Conservation (phyloP, 768 basidiomycete genomes). For the Exidia glandulosa region DNA sequence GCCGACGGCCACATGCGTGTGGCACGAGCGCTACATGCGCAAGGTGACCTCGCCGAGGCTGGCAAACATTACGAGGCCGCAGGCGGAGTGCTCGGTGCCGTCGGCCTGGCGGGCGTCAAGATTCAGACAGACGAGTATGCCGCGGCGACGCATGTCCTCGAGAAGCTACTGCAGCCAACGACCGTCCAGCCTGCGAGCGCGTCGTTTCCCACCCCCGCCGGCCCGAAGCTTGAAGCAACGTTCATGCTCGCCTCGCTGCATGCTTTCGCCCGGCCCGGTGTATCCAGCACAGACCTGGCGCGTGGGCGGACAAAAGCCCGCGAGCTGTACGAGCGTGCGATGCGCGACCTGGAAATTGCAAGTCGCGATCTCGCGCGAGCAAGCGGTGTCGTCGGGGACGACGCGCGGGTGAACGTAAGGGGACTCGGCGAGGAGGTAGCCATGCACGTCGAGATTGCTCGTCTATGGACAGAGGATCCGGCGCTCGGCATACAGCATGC, state of each 20-base stretch:
- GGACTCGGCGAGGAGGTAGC: constrained; percentile 69
- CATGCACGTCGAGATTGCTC: constrained; percentile 84
- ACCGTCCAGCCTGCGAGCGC: constrained; percentile 36
- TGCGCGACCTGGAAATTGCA: constrained; percentile 54
- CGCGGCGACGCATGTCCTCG: constrained; percentile 76
- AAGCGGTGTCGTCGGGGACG: constrained; percentile 25
- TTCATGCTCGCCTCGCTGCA: constrained; percentile 85
- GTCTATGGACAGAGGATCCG: constrained; percentile 70
- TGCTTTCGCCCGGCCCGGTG: constrained; percentile 69
- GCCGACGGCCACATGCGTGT: constrained; percentile 81
- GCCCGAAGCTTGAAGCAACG: constrained; percentile 52
- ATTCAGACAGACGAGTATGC: constrained; percentile 72
- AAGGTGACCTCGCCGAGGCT: constrained; percentile 54
- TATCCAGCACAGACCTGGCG: constrained; percentile 58
- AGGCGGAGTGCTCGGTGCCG: constrained; percentile 68
- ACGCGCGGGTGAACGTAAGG: constrained; percentile 26
- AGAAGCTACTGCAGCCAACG: constrained; percentile 57
- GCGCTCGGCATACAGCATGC: background rate
- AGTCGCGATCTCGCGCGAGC: constrained; percentile 23
- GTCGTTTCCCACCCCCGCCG: background rate
- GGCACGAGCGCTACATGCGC: constrained; percentile 68
- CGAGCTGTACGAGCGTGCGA: constrained; percentile 69
- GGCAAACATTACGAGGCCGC: constrained; percentile 54
- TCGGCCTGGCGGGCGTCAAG: constrained; percentile 82
- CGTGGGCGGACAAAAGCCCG: constrained; percentile 67